phyloP scores from a whole-genome alignment of 2,329 filamentous ascomycete genomes.

The Graphiopsis chlorocephala region DNA sequence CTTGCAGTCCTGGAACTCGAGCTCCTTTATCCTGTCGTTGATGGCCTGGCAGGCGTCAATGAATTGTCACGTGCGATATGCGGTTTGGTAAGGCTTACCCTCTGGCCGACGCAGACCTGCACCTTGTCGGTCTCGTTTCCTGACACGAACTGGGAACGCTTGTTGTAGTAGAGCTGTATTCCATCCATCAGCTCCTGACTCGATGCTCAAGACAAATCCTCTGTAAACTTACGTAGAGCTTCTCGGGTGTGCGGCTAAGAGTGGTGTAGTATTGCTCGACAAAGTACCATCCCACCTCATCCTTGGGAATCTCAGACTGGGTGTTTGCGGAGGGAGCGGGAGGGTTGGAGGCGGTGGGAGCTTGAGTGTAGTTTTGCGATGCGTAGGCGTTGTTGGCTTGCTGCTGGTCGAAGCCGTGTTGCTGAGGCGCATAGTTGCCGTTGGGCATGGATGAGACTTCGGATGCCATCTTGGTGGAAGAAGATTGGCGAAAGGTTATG shows the following conservation, averaged over 20 bases:
- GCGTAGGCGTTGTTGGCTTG: constrained; percentile 26
- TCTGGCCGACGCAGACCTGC: constrained; percentile 80
- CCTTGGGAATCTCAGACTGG: constrained; percentile 61
- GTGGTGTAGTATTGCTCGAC: constrained; percentile 99
- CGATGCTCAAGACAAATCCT: not conserved
- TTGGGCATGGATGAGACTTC: constrained; percentile 43
- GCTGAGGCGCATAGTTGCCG: constrained; percentile 47
- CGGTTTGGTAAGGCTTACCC: constrained; percentile 56
- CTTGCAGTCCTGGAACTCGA: constrained; percentile 97
- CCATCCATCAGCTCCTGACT: not conserved
- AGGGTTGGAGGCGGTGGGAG: constrained; percentile 25
- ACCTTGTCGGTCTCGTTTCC: constrained; percentile 87
- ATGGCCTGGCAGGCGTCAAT: constrained; percentile 62
- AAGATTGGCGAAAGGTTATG: not conserved
- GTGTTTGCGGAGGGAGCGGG: constrained; percentile 22
- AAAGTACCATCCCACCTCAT: constrained; percentile 99
- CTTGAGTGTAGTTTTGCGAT: constrained; percentile 25
- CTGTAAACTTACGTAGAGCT: constrained; percentile 64
- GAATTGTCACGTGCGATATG: not conserved
- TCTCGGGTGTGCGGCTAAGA: constrained; percentile 88
- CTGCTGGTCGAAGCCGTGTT: constrained; percentile 40
- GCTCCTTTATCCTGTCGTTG: constrained; percentile 86
- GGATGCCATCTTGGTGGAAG: constrained; percentile 37
- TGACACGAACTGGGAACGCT: constrained; percentile 91
- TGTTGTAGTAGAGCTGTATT: constrained; percentile 81